Evolutionary conservation across 177 flowering plant species (phyloP), one percentile per base, ranked within the genome.

Genomic region (Vitis hybrid): DNA sequence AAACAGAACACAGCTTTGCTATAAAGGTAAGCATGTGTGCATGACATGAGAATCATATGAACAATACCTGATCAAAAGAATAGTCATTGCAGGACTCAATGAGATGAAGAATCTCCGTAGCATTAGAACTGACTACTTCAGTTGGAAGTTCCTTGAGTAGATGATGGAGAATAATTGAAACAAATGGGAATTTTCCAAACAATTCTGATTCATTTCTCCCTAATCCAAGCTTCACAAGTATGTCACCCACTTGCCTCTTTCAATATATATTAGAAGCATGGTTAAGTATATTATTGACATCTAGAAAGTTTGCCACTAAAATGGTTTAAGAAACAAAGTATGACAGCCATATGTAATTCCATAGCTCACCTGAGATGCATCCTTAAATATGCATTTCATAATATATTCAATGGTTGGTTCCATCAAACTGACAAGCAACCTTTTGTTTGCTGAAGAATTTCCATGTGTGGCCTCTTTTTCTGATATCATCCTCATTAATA

Each of bases 351-450:
- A 50, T 48, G 57, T 48, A 56, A 67, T 14, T 40, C 46, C 60
- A n/a, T 4, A 24, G 76, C 89, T 81, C 51, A 92, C 98, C 97
- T 86, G 81, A 71, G 70, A 60, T 48, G 77, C 69, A 65, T 77
- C 79, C 80, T 83, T 84, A 72, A 84, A 80, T 60, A 90, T 72
- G 83, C 85, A 82, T 86, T 82, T 90, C 74, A 84, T 78, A 52
- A 87, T 84, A 85, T 91, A 90, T 73, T 86, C 95, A 73, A 92
- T 81, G 11, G 94, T 35, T 72, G 97, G 97, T 76, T 92, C 98
- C 75, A 92, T 75, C 76, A 94, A 52, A 75, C 82, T 75, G 67
- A 92, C 65, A 64, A 83, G 79, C 68, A 77, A 57, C 56, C 72
- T 83, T 56, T 75, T 80, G 58, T 80, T 70, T 66, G 77, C 82